Conservation (phyloP, 1,139 yeast genomes). For the Suhomyces panamericanus region DNA sequence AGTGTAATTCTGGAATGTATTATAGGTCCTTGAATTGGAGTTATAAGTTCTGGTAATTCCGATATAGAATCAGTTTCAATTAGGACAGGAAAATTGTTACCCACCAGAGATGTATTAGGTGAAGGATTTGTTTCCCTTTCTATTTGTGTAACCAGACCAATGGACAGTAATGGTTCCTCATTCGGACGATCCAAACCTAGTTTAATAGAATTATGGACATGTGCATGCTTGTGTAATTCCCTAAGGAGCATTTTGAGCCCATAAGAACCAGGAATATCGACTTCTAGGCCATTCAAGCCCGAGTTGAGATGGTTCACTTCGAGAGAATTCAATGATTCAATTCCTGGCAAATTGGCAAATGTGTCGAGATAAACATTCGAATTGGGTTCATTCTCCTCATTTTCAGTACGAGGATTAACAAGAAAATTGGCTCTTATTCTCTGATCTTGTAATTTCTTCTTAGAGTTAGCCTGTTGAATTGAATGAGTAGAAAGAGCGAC, state of each 20-base stretch:
- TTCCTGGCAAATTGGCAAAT: conserved; percentile 32
- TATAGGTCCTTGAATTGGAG: neutral
- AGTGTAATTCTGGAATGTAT: neutral
- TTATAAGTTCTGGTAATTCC: no score
- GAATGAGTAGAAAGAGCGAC: conserved; percentile 40
- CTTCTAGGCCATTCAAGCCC: conserved; percentile 15
- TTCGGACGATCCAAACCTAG: conserved; percentile 6
- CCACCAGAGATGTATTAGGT: neutral
- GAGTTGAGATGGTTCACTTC: conserved; percentile 22
- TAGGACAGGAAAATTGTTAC: no score
- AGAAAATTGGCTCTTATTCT: conserved; percentile 32
- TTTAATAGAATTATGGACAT: conserved; percentile 8
- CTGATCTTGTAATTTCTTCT: conserved; percentile 24
- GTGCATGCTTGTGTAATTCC: conserved; percentile 35
- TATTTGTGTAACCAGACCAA: neutral
- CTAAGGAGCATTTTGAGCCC: conserved; percentile 37
- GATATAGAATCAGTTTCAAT: no score
- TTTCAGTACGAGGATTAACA: neutral
- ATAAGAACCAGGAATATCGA: conserved; percentile 28
- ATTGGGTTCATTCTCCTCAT: conserved; percentile 1
- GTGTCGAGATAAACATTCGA: conserved; percentile 26
- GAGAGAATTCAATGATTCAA: conserved; percentile 28
- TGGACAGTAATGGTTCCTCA: neutral
- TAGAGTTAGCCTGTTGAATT: conserved; percentile 21
- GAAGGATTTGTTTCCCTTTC: neutral